A percentile compares a stretch with the other conserved stretches of the same genome.
phyloP scores from a whole-genome alignment of 169 alveolate genomes.

The Eimeria falciformis region DNA sequence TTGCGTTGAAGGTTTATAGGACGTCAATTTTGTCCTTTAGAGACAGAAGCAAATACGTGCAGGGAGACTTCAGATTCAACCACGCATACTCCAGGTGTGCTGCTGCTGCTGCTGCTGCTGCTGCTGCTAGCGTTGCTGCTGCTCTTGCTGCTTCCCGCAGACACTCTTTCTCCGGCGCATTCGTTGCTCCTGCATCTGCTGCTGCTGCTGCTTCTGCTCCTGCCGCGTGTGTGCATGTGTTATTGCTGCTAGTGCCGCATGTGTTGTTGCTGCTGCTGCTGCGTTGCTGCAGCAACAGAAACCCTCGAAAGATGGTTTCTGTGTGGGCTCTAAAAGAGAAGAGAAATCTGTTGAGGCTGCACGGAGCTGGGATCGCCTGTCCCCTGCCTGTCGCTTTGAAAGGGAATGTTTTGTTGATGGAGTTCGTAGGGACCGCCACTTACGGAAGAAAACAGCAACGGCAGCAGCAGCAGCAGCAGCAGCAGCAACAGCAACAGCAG shows the following conservation, averaged over 20 bases:
- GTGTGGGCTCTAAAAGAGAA: constrained; percentile 99
- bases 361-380: constrained; percentile 84
- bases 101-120: constrained; percentile 88
- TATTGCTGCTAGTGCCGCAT: background rate
- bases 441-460: constrained; percentile 69
- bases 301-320: constrained; percentile 99
- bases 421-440: constrained; percentile 92
- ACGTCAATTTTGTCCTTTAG: constrained; percentile 98
- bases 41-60: constrained; percentile 98
- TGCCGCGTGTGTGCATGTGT: constrained; percentile 43
- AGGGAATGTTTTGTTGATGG: constrained; percentile 98
- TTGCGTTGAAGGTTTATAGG: constrained; percentile 98
- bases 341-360: constrained; percentile 96
- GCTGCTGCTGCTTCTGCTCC: constrained; percentile 92
- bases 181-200: background rate
- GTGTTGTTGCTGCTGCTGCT: background rate
- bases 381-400: constrained; percentile 86
- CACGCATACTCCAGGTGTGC: constrained; percentile 90
- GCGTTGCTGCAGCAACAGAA: constrained; percentile 85
- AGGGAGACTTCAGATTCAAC: constrained; percentile 99
- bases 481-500: constrained; percentile 26
- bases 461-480: background rate
- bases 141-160: constrained; percentile 91
- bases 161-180: constrained; percentile 81
- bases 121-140: constrained; percentile 84